Conservation (phyloP, 1,139 yeast species). For the Suhomyces wounanorum region DNA sequence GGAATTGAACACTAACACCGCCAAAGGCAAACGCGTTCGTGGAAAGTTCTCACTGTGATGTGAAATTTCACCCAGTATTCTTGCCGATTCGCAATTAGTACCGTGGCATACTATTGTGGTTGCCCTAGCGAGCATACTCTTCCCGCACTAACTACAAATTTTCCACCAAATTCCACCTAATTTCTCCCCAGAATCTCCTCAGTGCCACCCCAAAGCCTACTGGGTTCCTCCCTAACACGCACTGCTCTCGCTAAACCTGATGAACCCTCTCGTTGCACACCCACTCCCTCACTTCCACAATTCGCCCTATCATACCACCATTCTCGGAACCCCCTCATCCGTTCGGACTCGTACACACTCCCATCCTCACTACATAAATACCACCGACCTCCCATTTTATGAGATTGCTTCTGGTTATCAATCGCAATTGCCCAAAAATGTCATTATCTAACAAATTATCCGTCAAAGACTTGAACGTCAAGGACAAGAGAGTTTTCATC, state of each 20-base stretch:
- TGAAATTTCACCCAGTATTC: background rate
- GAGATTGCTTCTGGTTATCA: slow-evolving; percentile 4
- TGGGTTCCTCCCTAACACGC: background rate
- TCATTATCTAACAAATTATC: slow-evolving; percentile 90
- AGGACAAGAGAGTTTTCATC: slow-evolving; percentile 91
- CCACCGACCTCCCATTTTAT: slow-evolving; percentile 3
- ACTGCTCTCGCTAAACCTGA: background rate
- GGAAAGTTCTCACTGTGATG: background rate
- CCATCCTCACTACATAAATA: slow-evolving; percentile 7
- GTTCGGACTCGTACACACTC: slow-evolving; percentile 9
- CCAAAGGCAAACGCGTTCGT: background rate
- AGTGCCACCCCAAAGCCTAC: background rate
- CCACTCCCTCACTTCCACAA: background rate
- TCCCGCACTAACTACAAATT: background rate
- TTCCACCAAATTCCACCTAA: background rate
- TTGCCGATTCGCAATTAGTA: background rate
- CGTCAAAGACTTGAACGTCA: slow-evolving; percentile 82
- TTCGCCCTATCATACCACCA: background rate
- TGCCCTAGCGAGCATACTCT: too few species aligned
- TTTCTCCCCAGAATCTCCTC: background rate
- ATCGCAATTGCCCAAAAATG: slow-evolving; percentile 43
- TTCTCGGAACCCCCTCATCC: slow-evolving; percentile 13
- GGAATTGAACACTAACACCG: background rate
- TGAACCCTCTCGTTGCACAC: background rate
- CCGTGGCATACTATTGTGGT: background rate